Base-by-base conservation (phyloP, 371 early-diverging fungal genomes). In the Lichtheimia ornata region DNA sequence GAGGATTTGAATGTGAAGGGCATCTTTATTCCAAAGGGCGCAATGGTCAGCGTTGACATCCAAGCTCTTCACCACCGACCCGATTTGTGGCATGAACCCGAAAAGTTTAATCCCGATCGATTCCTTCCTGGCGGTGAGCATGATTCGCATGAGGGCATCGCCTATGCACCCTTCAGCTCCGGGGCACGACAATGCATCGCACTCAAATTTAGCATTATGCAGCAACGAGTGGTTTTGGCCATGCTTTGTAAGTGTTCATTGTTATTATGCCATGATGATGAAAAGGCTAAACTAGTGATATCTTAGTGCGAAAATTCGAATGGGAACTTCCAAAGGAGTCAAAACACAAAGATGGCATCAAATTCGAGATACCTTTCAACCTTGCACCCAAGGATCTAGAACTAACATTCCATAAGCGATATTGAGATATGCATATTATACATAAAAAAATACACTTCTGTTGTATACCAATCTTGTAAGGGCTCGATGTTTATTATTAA, bases 81-180 rank as follows among this genome's bases (percentile, higher is more conserved):
- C 7, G 43, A 43, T 20, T 18, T 64, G 5, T 73, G 70, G 70
- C 44, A 67, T 14, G n/a, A 61, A 12, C 70, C 73, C 3, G 58
- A 59, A 13, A 18, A 43, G 28, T 73, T 73, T 30, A 35, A 52
- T 12, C 73, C 73, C 3, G 70, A 70, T 40, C 64, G 73, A 18
- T 73, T 64, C 45, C 52, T 53, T 15, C 52, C 59, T 2, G 57
- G 57, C 11, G 70, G 66, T 15, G 70, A 70, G 28, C 56, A 56
- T 43, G 40, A 40, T 14, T 20, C 17, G 13, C 62, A 67, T 11
- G 60, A 52, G 25, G 67, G 63, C 1, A 5, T 67, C n/a, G 18
- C 79, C 9, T 83, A 70, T 67, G 59, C 79, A 5, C 79, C 82
- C 5, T 84, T 84, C 50, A 65, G 74, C 42, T 22, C 22, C 2